Percentiles rank a stretch among this genome's conserved stretches.
Evolutionary conservation across 169 alveolate species (phyloP).

Genomic region (Eimeria maxima): DNA sequence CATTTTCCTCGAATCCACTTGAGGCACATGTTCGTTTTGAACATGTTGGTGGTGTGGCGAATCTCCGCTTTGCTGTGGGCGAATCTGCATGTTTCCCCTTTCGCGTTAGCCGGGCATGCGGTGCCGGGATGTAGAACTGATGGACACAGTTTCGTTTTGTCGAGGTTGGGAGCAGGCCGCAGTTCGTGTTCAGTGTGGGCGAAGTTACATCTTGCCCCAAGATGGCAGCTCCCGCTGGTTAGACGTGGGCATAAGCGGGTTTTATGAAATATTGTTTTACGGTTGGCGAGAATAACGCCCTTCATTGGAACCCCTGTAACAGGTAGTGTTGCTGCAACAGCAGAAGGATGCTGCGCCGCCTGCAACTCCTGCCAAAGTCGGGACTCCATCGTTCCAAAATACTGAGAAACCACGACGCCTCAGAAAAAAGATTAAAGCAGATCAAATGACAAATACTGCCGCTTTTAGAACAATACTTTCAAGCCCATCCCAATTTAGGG

Average conservation of each 20-base stretch:
- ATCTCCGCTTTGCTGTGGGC: slow-evolving; percentile 74
- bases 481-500: slow-evolving; percentile 35
- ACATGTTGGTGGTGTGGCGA: slow-evolving; percentile 64
- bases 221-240: slow-evolving; percentile 12
- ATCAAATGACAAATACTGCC: slow-evolving; percentile 43
- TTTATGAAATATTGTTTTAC: slow-evolving; percentile 66
- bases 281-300: slow-evolving; percentile 74
- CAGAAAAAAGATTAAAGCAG: not conserved
- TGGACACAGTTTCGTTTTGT: slow-evolving; percentile 73
- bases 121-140: slow-evolving; percentile 54
- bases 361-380: slow-evolving; percentile 54
- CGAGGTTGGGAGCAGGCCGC: slow-evolving; percentile 70
- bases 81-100: slow-evolving; percentile 59
- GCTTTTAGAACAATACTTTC: not conserved
- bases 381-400: slow-evolving; percentile 21
- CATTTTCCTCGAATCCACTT: slow-evolving; percentile 79
- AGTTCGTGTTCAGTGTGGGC: slow-evolving; percentile 66
- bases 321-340: not conserved
- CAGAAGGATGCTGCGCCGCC: not conserved
- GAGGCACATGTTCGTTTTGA: slow-evolving; percentile 78
- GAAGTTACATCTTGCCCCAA: slow-evolving; percentile 66
- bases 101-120: slow-evolving; percentile 20
- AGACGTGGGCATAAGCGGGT: slow-evolving; percentile 80
- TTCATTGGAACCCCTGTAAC: slow-evolving; percentile 67
- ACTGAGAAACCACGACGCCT: not conserved